These are phyloP conservation scores for Physcomitrellopsis africana DNA, from an alignment of 225 moss, liverwort and hornwort genomes.

Conservation along the genomic window DNA sequence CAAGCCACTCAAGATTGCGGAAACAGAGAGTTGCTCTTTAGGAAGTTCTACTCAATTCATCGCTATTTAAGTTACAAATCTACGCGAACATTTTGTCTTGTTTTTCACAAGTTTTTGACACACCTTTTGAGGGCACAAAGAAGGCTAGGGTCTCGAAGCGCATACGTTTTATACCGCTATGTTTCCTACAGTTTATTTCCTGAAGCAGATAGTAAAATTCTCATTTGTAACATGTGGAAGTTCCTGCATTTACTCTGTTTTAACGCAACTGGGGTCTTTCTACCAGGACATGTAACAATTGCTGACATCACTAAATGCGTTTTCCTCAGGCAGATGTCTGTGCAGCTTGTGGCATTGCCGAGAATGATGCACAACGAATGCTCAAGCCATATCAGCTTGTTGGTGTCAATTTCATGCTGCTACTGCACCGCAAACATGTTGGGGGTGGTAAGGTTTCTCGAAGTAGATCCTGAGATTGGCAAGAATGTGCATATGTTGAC, in stretches of 20 bases:
- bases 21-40: background rate
- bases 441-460: constrained; percentile 69
- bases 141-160: background rate
- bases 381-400: constrained; percentile 97
- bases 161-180: background rate
- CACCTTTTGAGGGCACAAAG: constrained; percentile 4
- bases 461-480: constrained; percentile 17
- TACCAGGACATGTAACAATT: constrained; percentile 17
- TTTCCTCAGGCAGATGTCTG: constrained; percentile 75
- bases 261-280: constrained; percentile 2
- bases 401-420: constrained; percentile 93
- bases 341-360: constrained; percentile 85
- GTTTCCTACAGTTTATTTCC: constrained; percentile 9
- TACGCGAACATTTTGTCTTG: background rate
- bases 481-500: constrained; percentile 18
- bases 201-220: constrained; percentile 14
- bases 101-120: background rate
- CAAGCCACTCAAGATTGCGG: constrained; percentile 1
- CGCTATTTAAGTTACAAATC: background rate
- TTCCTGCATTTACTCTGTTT: constrained; percentile 15
- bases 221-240: constrained; percentile 10
- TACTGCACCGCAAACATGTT: constrained; percentile 87
- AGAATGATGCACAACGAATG: constrained; percentile 54
- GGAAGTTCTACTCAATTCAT: background rate
- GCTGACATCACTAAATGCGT: constrained; percentile 35